Percentiles rank a stretch among this genome's conserved stretches.
phyloP scores from a whole-genome alignment of 805 yeast species.

The Spathaspora hagerdaliae region DNA sequence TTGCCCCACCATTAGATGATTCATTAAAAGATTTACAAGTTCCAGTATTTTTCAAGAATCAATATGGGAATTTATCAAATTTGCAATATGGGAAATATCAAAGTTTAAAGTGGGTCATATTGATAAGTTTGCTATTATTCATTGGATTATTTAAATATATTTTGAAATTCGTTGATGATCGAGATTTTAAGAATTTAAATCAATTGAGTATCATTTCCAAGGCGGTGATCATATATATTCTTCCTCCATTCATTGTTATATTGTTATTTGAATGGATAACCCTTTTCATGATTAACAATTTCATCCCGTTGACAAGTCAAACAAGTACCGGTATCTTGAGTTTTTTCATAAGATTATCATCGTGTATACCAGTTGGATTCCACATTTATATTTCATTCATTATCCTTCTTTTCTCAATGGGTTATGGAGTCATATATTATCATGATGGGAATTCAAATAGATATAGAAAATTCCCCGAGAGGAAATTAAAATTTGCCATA shows the following conservation, averaged over 20 bases:
- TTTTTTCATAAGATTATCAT: neutral
- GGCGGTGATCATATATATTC: slow-evolving; percentile 21
- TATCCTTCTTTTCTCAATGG: slow-evolving; percentile 28
- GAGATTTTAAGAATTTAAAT: slow-evolving; percentile 23
- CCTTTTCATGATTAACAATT: slow-evolving; percentile 11
- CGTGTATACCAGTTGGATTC: slow-evolving; percentile 2
- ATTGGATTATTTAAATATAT: slow-evolving; percentile 22
- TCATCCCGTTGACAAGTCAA: slow-evolving; percentile 3
- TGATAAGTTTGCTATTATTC: slow-evolving; percentile 14
- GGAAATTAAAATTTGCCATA: neutral
- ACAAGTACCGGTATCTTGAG: neutral
- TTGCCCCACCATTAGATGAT: slow-evolving; percentile 19
- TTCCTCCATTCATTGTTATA: slow-evolving; percentile 16
- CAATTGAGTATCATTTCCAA: slow-evolving; percentile 25
- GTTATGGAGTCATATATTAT: slow-evolving; percentile 30
- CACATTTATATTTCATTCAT: slow-evolving; percentile 8
- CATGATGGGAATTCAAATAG: slow-evolving; percentile 17
- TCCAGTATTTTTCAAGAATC: slow-evolving; percentile 17
- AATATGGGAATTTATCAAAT: slow-evolving; percentile 23
- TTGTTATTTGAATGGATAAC: slow-evolving; percentile 1
- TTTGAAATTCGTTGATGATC: slow-evolving; percentile 20
- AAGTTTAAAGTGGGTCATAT: slow-evolving; percentile 10
- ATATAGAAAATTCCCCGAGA: slow-evolving; percentile 20
- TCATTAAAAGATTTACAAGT: slow-evolving; percentile 8
- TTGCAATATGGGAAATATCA: slow-evolving; percentile 13